Percentiles rank a stretch among this genome's conserved stretches.
Evolutionary conservation across 2,329 filamentous ascomycete genomes (phyloP).

Genomic region (Penicillium brasilianum): DNA sequence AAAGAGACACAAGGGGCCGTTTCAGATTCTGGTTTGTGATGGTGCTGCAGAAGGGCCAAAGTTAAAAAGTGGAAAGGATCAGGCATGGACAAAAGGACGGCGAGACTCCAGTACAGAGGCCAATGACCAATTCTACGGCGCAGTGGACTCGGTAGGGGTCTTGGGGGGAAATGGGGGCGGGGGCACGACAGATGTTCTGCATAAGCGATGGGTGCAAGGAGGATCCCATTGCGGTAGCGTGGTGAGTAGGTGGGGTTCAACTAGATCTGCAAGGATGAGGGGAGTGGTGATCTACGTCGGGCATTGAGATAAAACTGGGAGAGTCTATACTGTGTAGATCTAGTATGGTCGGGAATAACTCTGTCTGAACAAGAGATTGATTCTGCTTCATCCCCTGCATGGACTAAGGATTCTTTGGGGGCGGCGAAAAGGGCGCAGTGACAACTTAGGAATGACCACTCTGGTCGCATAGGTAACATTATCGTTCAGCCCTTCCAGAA

Average conservation of each 20-base stretch:
- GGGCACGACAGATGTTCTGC: conserved; percentile 20
- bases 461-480: neutral
- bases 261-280: neutral
- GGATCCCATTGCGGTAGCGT: conserved; percentile 2
- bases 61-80: neutral
- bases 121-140: conserved; percentile 1
- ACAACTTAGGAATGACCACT: neutral
- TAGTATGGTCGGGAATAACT: neutral
- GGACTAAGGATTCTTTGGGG: neutral
- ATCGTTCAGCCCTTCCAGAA: neutral
- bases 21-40: conserved; percentile 13
- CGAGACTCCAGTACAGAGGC: neutral
- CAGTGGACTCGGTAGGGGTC: no score
- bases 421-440: neutral
- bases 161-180: neutral
- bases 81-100: neutral
- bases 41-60: neutral
- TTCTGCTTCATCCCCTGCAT: neutral
- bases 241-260: neutral
- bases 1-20: neutral
- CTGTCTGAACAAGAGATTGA: neutral
- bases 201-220: conserved; percentile 18
- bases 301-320: neutral
- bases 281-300: neutral
- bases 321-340: neutral